Conservation (phyloP, 2,329 filamentous ascomycete genomes). For the Talaromyces sp. region DNA sequence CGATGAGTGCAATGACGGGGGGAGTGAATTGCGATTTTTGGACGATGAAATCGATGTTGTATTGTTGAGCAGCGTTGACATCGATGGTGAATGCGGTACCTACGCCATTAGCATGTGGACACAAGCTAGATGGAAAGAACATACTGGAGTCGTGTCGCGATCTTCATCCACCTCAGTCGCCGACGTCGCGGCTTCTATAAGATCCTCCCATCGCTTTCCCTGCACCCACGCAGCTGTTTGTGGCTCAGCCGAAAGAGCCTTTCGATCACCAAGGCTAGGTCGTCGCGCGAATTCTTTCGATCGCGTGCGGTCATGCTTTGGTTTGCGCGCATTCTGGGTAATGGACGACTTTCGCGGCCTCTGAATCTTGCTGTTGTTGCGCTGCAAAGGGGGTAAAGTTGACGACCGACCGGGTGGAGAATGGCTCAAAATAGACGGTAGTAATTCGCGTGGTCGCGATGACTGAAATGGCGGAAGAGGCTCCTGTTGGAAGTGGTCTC, state of each 20-base stretch:
- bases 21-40: conserved; percentile 60
- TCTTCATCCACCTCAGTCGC: conserved; percentile 89
- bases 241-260: conserved; percentile 84
- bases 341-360: conserved; percentile 84
- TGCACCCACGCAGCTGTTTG: conserved; percentile 67
- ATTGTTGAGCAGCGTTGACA: conserved; percentile 39
- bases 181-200: conserved; percentile 91
- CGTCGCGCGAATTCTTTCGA: conserved; percentile 74
- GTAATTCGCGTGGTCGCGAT: conserved; percentile 66
- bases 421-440: conserved; percentile 74
- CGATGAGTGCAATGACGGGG: conserved; percentile 57
- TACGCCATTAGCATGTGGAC: conserved; percentile 24
- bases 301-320: conserved; percentile 76
- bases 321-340: conserved; percentile 71
- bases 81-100: conserved; percentile 42
- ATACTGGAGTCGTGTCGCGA: conserved; percentile 79
- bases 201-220: conserved; percentile 92
- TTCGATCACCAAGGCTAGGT: conserved; percentile 71
- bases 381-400: conserved; percentile 79
- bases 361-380: conserved; percentile 59
- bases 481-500: conserved; percentile 69
- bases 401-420: conserved; percentile 86
- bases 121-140: conserved; percentile 39
- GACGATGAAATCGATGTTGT: conserved; percentile 42
- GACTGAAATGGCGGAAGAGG: conserved; percentile 64